phyloP scores from a whole-genome alignment of 148 eudicot genomes.

The Rhododendron ferrugineum region DNA sequence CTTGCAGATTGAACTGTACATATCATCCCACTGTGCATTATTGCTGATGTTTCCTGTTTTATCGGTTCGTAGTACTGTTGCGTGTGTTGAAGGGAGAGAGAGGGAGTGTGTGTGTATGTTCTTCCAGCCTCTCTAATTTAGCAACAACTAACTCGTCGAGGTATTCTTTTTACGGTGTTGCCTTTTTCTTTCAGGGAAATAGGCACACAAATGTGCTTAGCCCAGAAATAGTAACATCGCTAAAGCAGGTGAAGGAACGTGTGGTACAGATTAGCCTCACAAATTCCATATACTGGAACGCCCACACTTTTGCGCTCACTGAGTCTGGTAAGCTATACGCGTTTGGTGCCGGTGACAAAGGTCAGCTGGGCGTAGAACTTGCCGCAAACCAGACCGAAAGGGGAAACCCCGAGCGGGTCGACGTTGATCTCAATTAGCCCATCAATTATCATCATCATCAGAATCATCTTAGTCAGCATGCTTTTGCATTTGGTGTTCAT shows the following conservation, averaged over 20 bases:
- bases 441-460: background rate
- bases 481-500: constrained; percentile 20
- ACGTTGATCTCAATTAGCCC: constrained; percentile 54
- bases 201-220: constrained; percentile 57
- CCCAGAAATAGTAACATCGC: constrained; percentile 64
- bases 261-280: constrained; percentile 84
- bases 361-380: constrained; percentile 80
- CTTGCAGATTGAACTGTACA: background rate
- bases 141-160: background rate
- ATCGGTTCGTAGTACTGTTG: background rate
- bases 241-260: constrained; percentile 56
- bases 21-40: background rate
- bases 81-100: background rate
- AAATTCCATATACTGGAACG: constrained; percentile 65
- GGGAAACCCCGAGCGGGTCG: constrained; percentile 52
- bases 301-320: constrained; percentile 84
- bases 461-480: constrained; percentile 10
- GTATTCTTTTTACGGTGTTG: background rate
- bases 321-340: constrained; percentile 79
- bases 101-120: background rate
- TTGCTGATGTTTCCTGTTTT: background rate
- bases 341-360: constrained; percentile 84
- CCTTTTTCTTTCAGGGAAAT: constrained; percentile 40
- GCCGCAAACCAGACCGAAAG: constrained; percentile 52
- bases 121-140: background rate